Evolutionary conservation across 139 green algal genomes (phyloP).

Genomic region (Mesotaenium endlicherianum): DNA sequence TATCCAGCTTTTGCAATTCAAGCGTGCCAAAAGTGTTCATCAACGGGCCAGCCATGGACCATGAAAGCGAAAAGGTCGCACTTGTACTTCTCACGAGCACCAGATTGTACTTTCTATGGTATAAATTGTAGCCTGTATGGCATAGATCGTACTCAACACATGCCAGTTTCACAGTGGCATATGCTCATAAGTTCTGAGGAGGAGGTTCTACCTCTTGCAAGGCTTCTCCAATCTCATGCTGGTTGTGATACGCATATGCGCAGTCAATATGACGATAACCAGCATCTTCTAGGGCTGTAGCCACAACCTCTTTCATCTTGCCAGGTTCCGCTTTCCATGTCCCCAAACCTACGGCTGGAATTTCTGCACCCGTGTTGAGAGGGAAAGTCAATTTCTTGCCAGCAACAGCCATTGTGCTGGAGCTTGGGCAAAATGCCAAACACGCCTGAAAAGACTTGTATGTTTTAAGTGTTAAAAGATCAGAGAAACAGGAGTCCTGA

Average conservation of each 20-base stretch:
- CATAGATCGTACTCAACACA: no score
- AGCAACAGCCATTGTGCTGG: no score
- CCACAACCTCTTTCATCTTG: neutral
- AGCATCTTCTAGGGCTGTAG: slow-evolving; percentile 18
- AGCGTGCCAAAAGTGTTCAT: no score
- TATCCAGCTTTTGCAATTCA: no score
- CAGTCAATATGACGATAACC: slow-evolving; percentile 63
- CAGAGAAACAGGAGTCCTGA: no score
- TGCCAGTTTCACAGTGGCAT: neutral
- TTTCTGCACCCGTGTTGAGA: slow-evolving; percentile 44
- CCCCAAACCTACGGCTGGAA: slow-evolving; percentile 57
- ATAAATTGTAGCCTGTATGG: no score
- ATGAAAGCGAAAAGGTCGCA: neutral
- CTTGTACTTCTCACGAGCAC: neutral
- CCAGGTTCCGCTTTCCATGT: slow-evolving; percentile 55
- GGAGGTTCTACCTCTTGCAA: neutral
- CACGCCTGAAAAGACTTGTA: no score
- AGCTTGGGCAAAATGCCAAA: no score
- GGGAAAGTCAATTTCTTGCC: no score
- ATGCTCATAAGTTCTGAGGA: neutral
- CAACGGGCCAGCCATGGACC: neutral
- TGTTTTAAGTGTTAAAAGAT: no score
- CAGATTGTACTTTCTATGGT: neutral
- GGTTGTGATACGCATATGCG: slow-evolving; percentile 50
- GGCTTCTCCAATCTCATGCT: slow-evolving; percentile 44